Evolutionary conservation across 257 asterid species (phyloP), one percentile per base, ranked within the genome.

Genomic region (Prunella vulgaris): DNA sequence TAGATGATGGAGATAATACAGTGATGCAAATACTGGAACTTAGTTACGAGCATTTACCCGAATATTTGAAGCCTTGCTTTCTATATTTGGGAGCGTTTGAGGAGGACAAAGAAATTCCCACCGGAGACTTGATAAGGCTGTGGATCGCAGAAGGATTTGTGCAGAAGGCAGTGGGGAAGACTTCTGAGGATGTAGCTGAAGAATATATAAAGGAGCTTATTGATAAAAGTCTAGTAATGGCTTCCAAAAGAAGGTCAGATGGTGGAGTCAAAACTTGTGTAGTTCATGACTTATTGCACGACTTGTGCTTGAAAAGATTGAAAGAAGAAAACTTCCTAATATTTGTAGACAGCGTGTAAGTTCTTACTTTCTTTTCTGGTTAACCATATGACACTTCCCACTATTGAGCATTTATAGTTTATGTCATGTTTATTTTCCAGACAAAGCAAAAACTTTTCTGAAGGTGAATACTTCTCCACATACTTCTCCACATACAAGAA

Each of bases 1-100:
- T 40, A 0, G 6, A 14, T 7, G 71, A 33, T 20, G 58, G 30
- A 5, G 27, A 44, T n/a, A 30, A 54, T 28, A 24, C 14, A 22
- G 33, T 21, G n/a, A 74, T 74, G 76, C 57, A 52, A 3, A 54
- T 48, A 10, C 56, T 53, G 33, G 33, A 53, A 53, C 32, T 53
- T 10, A 53, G 60, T 24, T 53, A 53, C 30, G 3, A 24, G 30
- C 15, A 22, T 10, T 9, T 53, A 22, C 60, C 60, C 2, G 17
- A 53, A 12, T 7, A 53, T 53, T 22, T 53, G 33, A 53, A 53
- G 30, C 32, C 32, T 21, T 53, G 60, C 30, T 53, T 53, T 53
- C 60, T 53, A 8, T 53, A 53, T 5, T 53, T 53, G 13, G 60
- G 60, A 53, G 60, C 14, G 7, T 53, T 20, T 22, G 14, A 10